Evolutionary conservation across 2,329 filamentous ascomycete species (phyloP), one percentile per base, ranked within the genome.

Genomic region (Aspergillus pseudoglaucus): DNA sequence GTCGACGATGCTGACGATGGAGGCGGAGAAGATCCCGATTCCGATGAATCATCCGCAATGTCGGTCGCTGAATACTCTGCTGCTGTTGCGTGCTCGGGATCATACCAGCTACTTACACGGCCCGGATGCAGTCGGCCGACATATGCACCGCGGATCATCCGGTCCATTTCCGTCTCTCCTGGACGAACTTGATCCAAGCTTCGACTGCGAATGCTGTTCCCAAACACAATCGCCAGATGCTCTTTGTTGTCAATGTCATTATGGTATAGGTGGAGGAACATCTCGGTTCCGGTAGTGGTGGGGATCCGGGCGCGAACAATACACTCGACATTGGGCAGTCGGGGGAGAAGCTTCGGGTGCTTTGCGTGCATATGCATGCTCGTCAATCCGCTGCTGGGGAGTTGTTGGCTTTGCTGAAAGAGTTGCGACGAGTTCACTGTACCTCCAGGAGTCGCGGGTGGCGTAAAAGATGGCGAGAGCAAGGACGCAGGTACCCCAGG

Each of bases 161-260:
- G 83, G 57, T 75, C 72, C 71, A 74, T 73, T 57, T 75, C 72
- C 4, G 70, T 73, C 69, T 81, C 61, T 1, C 72, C 73, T 6
- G 69, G 68, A 42, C 66, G 60, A 22, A 72, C 67, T 12, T 65
- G 59, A 55, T 75, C 72, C 43, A 75, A 79, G 82, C 69, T 78
- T 67, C 74, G 83, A 82, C 66, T 81, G 42, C 93, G 80, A 56
- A 97, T 96, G 42, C 84, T 77, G 50, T 85, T 84, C 2, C 93
- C 93, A 68, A 98, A 98, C 0, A 98, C 93, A 62, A 98, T 97
- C 15, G 93, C 93, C 45, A 98, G 73, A 66, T 98, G 93, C 64
- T 98, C 93, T 70, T 98, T 98, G 55, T 85, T 88, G 68, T 98
- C 93, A 6, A 88, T 82, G 59, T 87, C 87, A 70, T 98, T 98